Evolutionary conservation across 129 eudicot genomes (phyloP).

Genomic region (Pittosporum tobira): DNA sequence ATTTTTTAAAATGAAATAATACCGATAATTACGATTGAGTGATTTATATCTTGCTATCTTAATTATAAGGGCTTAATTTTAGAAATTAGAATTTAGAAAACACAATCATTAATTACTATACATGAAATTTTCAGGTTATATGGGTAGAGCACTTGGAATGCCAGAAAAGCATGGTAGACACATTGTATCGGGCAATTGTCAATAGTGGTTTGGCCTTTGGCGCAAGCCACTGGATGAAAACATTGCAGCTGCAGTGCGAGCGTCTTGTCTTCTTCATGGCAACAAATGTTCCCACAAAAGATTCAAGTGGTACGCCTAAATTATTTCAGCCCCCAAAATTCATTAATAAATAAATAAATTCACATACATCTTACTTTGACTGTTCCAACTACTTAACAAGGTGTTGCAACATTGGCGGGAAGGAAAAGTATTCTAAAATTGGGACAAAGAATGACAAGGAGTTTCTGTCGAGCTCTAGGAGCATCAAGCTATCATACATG

Average conservation of each 20-base stretch:
- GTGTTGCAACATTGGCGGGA: conserved; percentile 76
- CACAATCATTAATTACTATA: too few species aligned
- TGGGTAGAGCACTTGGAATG: conserved; percentile 94
- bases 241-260: conserved; percentile 90
- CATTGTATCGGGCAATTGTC: conserved; percentile 64
- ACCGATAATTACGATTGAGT: too few species aligned
- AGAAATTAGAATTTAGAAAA: too few species aligned
- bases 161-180: conserved; percentile 49
- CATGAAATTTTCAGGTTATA: conserved; percentile 47
- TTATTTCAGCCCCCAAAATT: too few species aligned
- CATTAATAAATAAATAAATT: too few species aligned
- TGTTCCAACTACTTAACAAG: conserved; percentile 40
- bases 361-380: too few species aligned
- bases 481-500: conserved; percentile 70
- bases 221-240: conserved; percentile 92
- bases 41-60: too few species aligned
- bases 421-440: conserved; percentile 76
- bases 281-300: conserved; percentile 85
- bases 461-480: conserved; percentile 74
- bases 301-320: conserved; percentile 57
- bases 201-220: conserved; percentile 91
- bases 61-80: too few species aligned
- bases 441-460: conserved; percentile 85
- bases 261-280: conserved; percentile 82
- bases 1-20: too few species aligned